Evolutionary conservation across 768 basidiomycete species (phyloP).

Genomic region (Mrakia gelida): DNA sequence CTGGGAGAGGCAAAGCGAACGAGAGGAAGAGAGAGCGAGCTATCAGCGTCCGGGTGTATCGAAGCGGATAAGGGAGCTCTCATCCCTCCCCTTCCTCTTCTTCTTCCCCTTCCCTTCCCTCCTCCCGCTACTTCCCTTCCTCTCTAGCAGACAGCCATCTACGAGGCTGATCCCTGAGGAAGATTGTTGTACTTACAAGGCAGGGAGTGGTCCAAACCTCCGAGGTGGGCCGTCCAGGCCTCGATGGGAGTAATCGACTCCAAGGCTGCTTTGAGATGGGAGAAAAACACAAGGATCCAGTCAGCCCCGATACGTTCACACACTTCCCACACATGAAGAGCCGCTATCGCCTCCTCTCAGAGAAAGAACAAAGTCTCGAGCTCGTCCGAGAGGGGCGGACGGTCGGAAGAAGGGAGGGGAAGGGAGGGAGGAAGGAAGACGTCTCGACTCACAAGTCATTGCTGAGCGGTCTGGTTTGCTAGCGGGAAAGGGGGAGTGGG

Average conservation of each 20-base stretch:
- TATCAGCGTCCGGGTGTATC: not conserved
- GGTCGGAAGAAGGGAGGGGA: not conserved
- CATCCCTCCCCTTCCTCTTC: too few species aligned
- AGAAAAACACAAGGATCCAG: too few species aligned
- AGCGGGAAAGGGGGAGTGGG: too few species aligned
- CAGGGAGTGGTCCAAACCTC: constrained; percentile 20
- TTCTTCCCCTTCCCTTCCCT: too few species aligned
- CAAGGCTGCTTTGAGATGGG: not conserved
- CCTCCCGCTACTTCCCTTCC: not conserved
- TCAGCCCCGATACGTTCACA: too few species aligned
- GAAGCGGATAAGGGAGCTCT: not conserved
- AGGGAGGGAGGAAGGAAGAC: too few species aligned
- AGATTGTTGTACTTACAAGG: constrained; percentile 10
- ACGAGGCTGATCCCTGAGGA: not conserved
- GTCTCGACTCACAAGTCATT: too few species aligned
- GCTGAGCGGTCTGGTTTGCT: too few species aligned
- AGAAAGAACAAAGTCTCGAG: too few species aligned
- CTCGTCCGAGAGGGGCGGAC: too few species aligned
- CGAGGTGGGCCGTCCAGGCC: constrained; percentile 28
- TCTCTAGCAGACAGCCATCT: not conserved
- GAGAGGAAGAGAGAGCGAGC: not conserved
- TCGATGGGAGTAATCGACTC: constrained; percentile 26
- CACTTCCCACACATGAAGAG: too few species aligned
- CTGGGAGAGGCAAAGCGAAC: not conserved
- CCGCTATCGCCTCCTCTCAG: too few species aligned